Base-by-base conservation (phyloP, 257 asterid species). In the Solanum pennellii region DNA sequence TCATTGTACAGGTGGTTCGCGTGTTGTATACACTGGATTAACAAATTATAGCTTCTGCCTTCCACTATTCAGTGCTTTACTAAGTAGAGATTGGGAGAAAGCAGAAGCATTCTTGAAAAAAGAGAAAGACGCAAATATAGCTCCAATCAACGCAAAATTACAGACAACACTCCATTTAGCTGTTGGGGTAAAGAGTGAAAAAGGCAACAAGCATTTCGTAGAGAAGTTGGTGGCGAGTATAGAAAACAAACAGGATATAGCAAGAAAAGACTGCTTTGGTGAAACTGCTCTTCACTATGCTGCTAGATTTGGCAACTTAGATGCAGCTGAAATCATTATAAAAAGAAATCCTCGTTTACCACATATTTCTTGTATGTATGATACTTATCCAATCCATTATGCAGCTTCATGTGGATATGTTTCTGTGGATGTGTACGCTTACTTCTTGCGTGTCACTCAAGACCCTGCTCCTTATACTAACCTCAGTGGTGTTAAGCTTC, bases 341-440 rank as follows among this genome's bases (percentile, higher is more conserved):
- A 66, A 71, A 62, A 42, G 31, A 39, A 82, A 87, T 86, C 89
- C 90, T 18, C 74, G 56, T 66, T 82, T 90, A 49, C 88, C 92
- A 39, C 83, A 89, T 56, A 59, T 91, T 60, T 83, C 88, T 5
- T 5, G 60, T 90, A 83, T 60, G 29, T 7, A 87, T 9, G 59
- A 59, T 37, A 33, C 84, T 11, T 74, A 87, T 25, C 91, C 93
- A 77, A 89, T 91, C 84, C 93, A 91, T 80, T 86, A 83, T 59
- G 93, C 93, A 45, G 92, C 92, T 52, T 86, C 86, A 31, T 86
- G 79, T 84, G 92, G 90, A 6, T 90, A 91, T 80, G 86, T 88
- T 86, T 74, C 82, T 39, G 44, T 74, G 60, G 60, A 49, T 49
- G 60, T 49, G 60, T 5, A 15, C 3, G 6, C 60, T 49, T 49